These are phyloP conservation scores for Colletotrichum eleusines DNA, from an alignment of 2,329 filamentous ascomycete genomes.

Conservation along the genomic window DNA sequence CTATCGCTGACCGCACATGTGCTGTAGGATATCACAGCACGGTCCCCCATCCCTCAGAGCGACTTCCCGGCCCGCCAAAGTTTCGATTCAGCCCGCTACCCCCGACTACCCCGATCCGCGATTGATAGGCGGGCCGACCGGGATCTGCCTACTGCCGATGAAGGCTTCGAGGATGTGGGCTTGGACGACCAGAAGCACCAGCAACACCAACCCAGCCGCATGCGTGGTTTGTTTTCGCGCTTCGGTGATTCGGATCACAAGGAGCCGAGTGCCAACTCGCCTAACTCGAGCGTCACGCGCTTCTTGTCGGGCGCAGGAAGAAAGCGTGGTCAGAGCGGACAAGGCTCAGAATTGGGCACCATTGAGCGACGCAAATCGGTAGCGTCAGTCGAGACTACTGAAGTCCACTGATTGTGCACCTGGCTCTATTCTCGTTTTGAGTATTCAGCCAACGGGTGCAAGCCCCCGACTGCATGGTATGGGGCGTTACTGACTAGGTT, in stretches of 20 bases:
- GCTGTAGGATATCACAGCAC: conserved; percentile 86
- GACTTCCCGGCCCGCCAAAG: conserved; percentile 79
- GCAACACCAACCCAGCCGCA: conserved; percentile 50
- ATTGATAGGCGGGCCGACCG: conserved; percentile 68
- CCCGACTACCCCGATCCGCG: conserved; percentile 72
- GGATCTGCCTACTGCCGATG: conserved; percentile 77
- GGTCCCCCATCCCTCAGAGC: conserved; percentile 76
- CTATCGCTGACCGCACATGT: conserved; percentile 19
- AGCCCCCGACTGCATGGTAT: conserved; percentile 25
- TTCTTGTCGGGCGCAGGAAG: conserved; percentile 76
- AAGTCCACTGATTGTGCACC: conserved; percentile 34
- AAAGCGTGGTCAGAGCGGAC: conserved; percentile 78
- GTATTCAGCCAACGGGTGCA: conserved; percentile 7
- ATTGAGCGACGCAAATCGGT: conserved; percentile 63
- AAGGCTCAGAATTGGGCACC: conserved; percentile 76
- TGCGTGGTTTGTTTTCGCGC: conserved; percentile 83
- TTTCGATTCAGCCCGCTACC: conserved; percentile 79
- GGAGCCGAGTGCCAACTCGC: conserved; percentile 50
- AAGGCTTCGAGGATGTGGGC: conserved; percentile 89
- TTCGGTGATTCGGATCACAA: conserved; percentile 73
- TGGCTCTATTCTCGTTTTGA: conserved; percentile 19
- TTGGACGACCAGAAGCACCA: conserved; percentile 77
- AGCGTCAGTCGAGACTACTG: conserved; percentile 45
- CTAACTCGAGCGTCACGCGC: conserved; percentile 57
- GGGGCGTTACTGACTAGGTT: conserved; percentile 28